phyloP scores from a whole-genome alignment of 2,329 filamentous ascomycete genomes.

The Domatiomyces catenatus region DNA sequence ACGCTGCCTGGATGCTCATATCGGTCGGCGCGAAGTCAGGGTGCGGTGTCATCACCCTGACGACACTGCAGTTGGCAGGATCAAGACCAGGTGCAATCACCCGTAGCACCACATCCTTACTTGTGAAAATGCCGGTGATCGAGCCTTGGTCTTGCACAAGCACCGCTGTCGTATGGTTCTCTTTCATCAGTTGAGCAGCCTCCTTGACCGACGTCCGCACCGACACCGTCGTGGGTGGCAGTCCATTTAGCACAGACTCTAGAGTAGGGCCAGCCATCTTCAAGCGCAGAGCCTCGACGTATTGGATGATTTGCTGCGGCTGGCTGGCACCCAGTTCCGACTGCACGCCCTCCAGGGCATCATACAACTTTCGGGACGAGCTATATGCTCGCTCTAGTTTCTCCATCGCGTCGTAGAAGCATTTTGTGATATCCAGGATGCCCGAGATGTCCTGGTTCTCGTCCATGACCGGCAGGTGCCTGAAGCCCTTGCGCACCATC shows the following conservation, averaged over 20 bases:
- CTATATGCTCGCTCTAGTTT: constrained; percentile 95
- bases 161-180: constrained; percentile 93
- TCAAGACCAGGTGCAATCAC: constrained; percentile 95
- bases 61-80: constrained; percentile 87
- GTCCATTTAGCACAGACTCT: constrained; percentile 81
- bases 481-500: constrained; percentile 97
- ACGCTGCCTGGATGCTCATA: constrained; percentile 95
- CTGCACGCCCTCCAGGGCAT: constrained; percentile 93
- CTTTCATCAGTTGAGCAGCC: constrained; percentile 90
- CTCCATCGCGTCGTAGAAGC: constrained; percentile 99
- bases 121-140: constrained; percentile 98
- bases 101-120: constrained; percentile 94
- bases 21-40: constrained; percentile 97
- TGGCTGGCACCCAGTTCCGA: constrained; percentile 91
- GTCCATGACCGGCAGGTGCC: constrained; percentile 96
- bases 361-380: constrained; percentile 94
- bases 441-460: constrained; percentile 99
- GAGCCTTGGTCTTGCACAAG: constrained; percentile 92
- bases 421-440: constrained; percentile 97
- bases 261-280: constrained; percentile 98
- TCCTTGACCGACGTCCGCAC: constrained; percentile 94
- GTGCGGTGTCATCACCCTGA: constrained; percentile 97
- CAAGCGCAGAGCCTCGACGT: constrained; percentile 82
- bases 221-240: constrained; percentile 85
- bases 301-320: constrained; percentile 96